A percentile compares a stretch with the other conserved stretches of the same genome.
Conservation (phyloP, 306 rosid species). For the Cucurbita pepo region DNA sequence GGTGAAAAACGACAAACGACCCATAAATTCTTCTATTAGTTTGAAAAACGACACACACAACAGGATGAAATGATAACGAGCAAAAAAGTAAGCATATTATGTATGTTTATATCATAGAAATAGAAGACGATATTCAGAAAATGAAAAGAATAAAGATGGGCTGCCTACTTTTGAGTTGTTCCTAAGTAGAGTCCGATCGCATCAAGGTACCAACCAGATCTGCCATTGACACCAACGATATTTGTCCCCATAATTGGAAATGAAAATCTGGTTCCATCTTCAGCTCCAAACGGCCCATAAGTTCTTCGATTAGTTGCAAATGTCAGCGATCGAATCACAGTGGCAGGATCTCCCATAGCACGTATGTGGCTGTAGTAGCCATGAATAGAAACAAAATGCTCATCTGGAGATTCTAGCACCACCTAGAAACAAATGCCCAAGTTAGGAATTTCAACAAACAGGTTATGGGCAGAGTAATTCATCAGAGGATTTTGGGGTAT, state of each 20-base stretch:
- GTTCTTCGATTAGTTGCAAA: not conserved
- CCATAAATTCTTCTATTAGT: no score
- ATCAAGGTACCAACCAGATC: not conserved
- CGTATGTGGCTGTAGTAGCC: not conserved
- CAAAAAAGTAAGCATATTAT: not conserved
- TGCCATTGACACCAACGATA: not conserved
- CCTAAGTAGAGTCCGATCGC: not conserved
- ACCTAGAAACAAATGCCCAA: not conserved
- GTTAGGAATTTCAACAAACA: not conserved
- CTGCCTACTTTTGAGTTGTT: not conserved
- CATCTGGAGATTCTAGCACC: not conserved
- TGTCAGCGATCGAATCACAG: not conserved
- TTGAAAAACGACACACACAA: not conserved
- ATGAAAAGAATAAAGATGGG: not conserved
- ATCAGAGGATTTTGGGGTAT: not conserved
- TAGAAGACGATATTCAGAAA: not conserved
- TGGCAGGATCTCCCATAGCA: not conserved
- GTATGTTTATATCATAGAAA: not conserved
- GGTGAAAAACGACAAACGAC: no score
- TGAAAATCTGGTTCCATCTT: not conserved
- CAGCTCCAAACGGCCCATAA: not conserved
- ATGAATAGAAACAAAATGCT: not conserved
- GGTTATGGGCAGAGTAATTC: not conserved
- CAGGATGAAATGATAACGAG: not conserved
- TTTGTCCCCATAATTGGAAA: not conserved